Conservation (phyloP, 108 stramenopile species). For the Chaetoceros muelleri region DNA sequence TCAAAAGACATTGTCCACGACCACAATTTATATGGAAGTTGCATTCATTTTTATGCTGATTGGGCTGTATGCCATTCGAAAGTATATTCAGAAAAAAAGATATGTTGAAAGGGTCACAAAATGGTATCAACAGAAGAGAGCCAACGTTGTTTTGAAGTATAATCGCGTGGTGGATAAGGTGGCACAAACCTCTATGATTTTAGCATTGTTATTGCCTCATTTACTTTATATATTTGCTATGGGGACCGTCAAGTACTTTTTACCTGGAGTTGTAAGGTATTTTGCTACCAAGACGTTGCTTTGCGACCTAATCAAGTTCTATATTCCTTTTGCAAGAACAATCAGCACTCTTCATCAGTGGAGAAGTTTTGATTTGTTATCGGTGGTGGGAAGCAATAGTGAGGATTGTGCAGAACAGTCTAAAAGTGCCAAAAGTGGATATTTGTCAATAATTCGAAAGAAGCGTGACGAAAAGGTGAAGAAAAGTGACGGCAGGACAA, state of each 20-base stretch:
- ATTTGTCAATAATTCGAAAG: too few relatives aligned
- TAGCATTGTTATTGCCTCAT: constrained; percentile 70
- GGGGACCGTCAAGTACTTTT: constrained; percentile 18
- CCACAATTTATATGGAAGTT: constrained; percentile 9
- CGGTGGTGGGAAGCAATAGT: too few relatives aligned
- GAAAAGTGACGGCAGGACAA: constrained; percentile 1
- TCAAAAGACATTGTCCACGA: neutral
- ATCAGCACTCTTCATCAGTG: constrained; percentile 25
- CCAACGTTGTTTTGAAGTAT: constrained; percentile 18
- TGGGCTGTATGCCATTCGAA: constrained; percentile 34
- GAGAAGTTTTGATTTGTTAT: neutral
- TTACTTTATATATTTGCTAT: constrained; percentile 29
- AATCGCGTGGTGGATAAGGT: constrained; percentile 26
- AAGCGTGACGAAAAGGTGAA: neutral
- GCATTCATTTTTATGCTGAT: constrained; percentile 17
- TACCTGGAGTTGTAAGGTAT: constrained; percentile 38
- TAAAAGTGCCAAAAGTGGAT: too few relatives aligned
- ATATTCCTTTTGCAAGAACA: constrained; percentile 46
- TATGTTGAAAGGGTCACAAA: constrained; percentile 37
- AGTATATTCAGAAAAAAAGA: constrained; percentile 42
- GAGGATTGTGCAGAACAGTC: too few relatives aligned
- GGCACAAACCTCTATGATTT: constrained; percentile 42
- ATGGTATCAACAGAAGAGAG: constrained; percentile 38
- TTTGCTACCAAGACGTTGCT: constrained; percentile 45
- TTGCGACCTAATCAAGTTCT: constrained; percentile 27